phyloP scores from a whole-genome alignment of 2,329 filamentous ascomycete genomes.

The Ascochyta clinopodiicola region DNA sequence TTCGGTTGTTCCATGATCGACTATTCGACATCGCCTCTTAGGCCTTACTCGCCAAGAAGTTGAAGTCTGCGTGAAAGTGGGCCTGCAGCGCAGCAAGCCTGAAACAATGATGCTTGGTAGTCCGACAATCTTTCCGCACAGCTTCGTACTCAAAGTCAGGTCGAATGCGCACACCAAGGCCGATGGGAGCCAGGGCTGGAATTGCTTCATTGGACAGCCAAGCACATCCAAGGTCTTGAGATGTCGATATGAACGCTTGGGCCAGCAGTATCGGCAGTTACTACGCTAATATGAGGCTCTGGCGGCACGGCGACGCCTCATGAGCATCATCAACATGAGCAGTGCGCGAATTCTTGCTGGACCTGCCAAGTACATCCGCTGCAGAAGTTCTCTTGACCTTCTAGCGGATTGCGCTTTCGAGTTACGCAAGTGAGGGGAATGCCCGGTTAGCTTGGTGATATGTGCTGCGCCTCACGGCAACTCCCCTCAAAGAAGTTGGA shows the following conservation, averaged over 20 bases:
- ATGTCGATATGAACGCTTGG: constrained; percentile 6
- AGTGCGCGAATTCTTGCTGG: constrained; percentile 12
- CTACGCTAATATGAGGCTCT: constrained; percentile 18
- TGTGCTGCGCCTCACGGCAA: constrained; percentile 6
- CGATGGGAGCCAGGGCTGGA: constrained; percentile 9
- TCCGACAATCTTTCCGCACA: constrained; percentile 26
- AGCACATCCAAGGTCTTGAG: constrained; percentile 15
- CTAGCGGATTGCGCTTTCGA: constrained; percentile 22
- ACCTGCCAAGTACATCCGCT: constrained; percentile 5
- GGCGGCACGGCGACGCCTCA: constrained; percentile 5
- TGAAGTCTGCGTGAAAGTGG: constrained; percentile 7
- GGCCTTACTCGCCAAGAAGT: background rate
- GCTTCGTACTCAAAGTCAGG: constrained; percentile 2
- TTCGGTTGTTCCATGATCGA: background rate
- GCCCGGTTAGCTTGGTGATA: constrained; percentile 1
- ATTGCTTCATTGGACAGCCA: constrained; percentile 20
- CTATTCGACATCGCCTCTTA: background rate
- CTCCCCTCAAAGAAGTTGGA: background rate
- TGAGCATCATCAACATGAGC: constrained; percentile 5
- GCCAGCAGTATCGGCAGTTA: constrained; percentile 8
- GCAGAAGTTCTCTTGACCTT: constrained; percentile 17
- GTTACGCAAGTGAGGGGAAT: background rate
- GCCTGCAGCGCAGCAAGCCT: constrained; percentile 10
- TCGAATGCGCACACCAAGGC: constrained; percentile 14
- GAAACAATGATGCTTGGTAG: constrained; percentile 18